Percentiles rank a stretch among this genome's conserved stretches.
Conservation (phyloP, 1,139 yeast genomes). For the Pichia norvegensis region DNA sequence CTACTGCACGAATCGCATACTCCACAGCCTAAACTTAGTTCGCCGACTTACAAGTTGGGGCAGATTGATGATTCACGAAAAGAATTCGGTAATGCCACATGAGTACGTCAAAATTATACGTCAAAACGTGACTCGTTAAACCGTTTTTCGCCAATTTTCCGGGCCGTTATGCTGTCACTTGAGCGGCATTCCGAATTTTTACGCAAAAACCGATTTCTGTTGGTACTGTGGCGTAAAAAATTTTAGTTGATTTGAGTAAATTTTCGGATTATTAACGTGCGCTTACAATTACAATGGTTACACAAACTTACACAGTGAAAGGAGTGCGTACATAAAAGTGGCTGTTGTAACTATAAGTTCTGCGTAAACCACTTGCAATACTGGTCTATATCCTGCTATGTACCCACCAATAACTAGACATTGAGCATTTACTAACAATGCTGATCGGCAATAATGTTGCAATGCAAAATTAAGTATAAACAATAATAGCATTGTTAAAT, state of each 20-base stretch:
- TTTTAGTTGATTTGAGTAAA: not conserved
- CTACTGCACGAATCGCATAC: too few relatives aligned
- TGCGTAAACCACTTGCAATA: not conserved
- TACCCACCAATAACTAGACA: not conserved
- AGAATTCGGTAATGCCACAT: too few relatives aligned
- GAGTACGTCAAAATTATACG: too few relatives aligned
- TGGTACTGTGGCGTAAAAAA: too few relatives aligned
- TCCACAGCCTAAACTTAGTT: too few relatives aligned
- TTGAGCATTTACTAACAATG: slow-evolving; percentile 1
- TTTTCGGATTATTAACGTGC: not conserved
- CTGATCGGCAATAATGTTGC: not conserved
- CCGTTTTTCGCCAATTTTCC: too few relatives aligned
- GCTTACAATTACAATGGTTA: not conserved
- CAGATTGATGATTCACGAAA: too few relatives aligned
- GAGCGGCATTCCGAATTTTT: too few relatives aligned
- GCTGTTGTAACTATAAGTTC: not conserved
- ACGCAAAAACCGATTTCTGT: too few relatives aligned
- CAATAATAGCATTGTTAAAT: not conserved
- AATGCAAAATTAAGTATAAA: not conserved
- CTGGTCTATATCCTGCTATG: not conserved
- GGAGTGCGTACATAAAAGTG: not conserved
- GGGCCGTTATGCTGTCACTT: too few relatives aligned
- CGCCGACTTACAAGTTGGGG: too few relatives aligned
- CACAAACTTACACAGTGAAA: not conserved
- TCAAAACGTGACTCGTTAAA: too few relatives aligned